Base-by-base conservation (phyloP, 495 filamentous ascomycete genomes). In the Lindgomyces ingoldianus region DNA sequence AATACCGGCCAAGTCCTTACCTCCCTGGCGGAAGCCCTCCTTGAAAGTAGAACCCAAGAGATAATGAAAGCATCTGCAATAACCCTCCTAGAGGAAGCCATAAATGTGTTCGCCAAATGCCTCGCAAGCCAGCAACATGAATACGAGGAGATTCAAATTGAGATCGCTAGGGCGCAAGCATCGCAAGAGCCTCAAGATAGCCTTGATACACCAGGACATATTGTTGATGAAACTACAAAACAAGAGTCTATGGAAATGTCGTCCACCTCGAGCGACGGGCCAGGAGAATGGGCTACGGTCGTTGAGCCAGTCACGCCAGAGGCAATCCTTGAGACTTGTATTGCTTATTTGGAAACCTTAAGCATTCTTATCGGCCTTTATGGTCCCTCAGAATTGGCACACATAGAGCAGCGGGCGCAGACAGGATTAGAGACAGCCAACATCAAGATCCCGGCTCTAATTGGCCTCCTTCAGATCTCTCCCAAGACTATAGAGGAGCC, bases 1-100 rank as follows among this genome's bases (percentile, higher is more conserved):
- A 91, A 91, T 69, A 87, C 82, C 10, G 84, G 78, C 10, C 87
- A 89, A 75, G 84, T 89, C 10, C 77, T 89, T 18, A 85, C 82
- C 2, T 86, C 83, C 65, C 72, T 89, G 22, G 85, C 83, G 4
- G 87, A 90, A 74, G 74, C 74, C 2, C 70, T 86, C 3, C 73
- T 79, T 1, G 83, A 86, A 42, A 75, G 73, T 27, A 80, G 58
- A 9, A 81, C 82, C 8, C 22, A 70, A 74, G 11, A 68, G 72
- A 59, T 74, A 77, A 57, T 78, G 1, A 61, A 66, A 50, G 14
- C n/a, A 44, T 25, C 59, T 9, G 72, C 74, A 4, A 64, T 80
- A 22, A 74, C 73, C 9, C 77, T 83, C 16, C 74, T 88, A 11
- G 80, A 87, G 64, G 85, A 89, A 70, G 81, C 87, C 0, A 70